A percentile compares a stretch with the other conserved stretches of the same genome.
These are phyloP conservation scores for Aegilops tauschii DNA, from an alignment of 176 grass and related monocot genomes.

Conservation along the genomic window DNA sequence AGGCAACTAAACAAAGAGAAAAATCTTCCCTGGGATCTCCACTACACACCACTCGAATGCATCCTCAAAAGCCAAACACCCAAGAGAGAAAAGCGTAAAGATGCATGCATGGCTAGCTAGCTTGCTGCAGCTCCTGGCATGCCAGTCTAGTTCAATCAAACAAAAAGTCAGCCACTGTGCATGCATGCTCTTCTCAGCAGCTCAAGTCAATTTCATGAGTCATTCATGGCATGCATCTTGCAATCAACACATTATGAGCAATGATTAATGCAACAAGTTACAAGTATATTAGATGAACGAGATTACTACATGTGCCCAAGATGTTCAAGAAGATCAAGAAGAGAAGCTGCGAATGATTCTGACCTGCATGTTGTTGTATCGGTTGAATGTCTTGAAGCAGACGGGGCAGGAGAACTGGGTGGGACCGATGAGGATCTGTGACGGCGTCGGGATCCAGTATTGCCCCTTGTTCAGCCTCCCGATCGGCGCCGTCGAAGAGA, in stretches of 20 bases:
- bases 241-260: slow-evolving; percentile 16
- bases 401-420: slow-evolving; percentile 99
- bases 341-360: background rate
- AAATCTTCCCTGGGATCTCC: slow-evolving; percentile 58
- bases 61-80: slow-evolving; percentile 43
- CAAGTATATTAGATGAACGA: background rate
- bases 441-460: slow-evolving; percentile 98
- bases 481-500: slow-evolving; percentile 71
- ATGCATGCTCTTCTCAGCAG: slow-evolving; percentile 33
- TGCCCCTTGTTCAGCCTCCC: slow-evolving; percentile 98
- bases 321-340: slow-evolving; percentile 1
- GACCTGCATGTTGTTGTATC: slow-evolving; percentile 99
- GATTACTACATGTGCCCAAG: background rate
- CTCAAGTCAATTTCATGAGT: slow-evolving; percentile 34
- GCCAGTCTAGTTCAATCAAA: slow-evolving; percentile 97
- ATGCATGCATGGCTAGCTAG: slow-evolving; percentile 36
- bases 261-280: slow-evolving; percentile 13
- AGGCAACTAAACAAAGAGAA: slow-evolving; percentile 33
- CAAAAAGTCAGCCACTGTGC: slow-evolving; percentile 72
- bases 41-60: slow-evolving; percentile 37
- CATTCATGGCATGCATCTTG: slow-evolving; percentile 32
- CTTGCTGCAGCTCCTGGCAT: slow-evolving; percentile 49
- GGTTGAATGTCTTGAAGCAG: slow-evolving; percentile 95
- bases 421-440: slow-evolving; percentile 95
- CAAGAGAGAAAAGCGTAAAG: slow-evolving; percentile 70